Evolutionary conservation across 768 basidiomycete genomes (phyloP).

Genomic region (Termitomyces sp.): DNA sequence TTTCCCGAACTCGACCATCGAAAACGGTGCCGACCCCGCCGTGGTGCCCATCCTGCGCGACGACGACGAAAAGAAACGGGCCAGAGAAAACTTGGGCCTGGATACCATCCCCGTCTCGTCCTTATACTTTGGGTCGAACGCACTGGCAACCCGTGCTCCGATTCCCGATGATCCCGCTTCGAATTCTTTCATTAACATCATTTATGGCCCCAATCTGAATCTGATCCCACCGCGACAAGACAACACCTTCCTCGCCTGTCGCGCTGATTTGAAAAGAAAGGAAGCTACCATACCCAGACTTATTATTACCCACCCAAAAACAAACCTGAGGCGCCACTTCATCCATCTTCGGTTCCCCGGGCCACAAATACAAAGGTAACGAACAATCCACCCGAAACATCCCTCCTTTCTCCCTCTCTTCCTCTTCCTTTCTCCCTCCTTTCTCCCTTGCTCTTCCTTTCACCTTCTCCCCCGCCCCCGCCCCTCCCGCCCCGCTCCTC

Average conservation of each 20-base stretch:
- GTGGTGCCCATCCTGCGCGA: conserved; percentile 2
- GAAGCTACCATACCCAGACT: not conserved
- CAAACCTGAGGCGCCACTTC: too few species aligned
- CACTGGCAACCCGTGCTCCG: not conserved
- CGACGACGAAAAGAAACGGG: not conserved
- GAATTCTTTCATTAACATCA: conserved; percentile 6
- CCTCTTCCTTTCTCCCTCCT: too few species aligned
- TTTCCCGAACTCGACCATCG: conserved; percentile 19
- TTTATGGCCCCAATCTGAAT: not conserved
- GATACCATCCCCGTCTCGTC: not conserved
- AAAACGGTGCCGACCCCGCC: conserved; percentile 14
- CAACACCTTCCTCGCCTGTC: not conserved
- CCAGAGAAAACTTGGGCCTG: not conserved
- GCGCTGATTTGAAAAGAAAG: not conserved
- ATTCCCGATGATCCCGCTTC: not conserved
- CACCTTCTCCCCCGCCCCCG: too few species aligned
- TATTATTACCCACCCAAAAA: too few species aligned
- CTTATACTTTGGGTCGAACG: not conserved
- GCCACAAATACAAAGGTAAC: too few species aligned
- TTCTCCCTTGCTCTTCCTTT: too few species aligned
- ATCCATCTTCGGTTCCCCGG: too few species aligned
- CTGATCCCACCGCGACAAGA: not conserved
- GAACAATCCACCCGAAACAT: not conserved
- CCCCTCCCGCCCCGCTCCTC: too few species aligned
- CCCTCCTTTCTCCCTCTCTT: not conserved